Percentiles rank a stretch among this genome's conserved stretches.
Conservation (phyloP, 352 stramenopile genomes). For the Pythium scleroteichum region DNA sequence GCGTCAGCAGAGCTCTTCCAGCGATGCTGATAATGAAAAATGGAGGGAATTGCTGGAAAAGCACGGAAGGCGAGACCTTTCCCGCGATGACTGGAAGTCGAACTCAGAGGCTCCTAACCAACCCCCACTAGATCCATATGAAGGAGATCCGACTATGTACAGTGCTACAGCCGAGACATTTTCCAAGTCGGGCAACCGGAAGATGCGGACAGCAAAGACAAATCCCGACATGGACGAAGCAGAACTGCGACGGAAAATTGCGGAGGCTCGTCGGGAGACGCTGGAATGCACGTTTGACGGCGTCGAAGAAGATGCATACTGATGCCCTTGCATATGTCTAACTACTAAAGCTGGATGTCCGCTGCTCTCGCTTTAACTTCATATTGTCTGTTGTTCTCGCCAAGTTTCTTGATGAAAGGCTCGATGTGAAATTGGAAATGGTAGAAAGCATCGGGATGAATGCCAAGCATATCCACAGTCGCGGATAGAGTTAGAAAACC, state of each 20-base stretch:
- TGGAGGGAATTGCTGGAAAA: slow-evolving; percentile 18
- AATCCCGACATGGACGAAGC: slow-evolving; percentile 9
- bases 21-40: slow-evolving; percentile 1
- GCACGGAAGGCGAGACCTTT: neutral
- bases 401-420: slow-evolving; percentile 42
- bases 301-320: slow-evolving; percentile 22
- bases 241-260: slow-evolving; percentile 31
- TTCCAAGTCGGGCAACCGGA: slow-evolving; percentile 6
- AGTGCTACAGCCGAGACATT: slow-evolving; percentile 20
- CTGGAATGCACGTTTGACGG: slow-evolving; percentile 41
- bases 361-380: slow-evolving; percentile 37
- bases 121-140: slow-evolving; percentile 1
- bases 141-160: slow-evolving; percentile 21
- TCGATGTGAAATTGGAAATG: slow-evolving; percentile 52
- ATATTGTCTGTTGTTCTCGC: slow-evolving; percentile 52
- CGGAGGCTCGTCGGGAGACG: slow-evolving; percentile 32
- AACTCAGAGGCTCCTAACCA: too few relatives aligned
- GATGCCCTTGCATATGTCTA: too few relatives aligned
- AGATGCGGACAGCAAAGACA: neutral
- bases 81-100: neutral
- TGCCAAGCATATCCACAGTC: slow-evolving; percentile 47
- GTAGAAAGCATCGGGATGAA: slow-evolving; percentile 41
- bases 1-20: slow-evolving; percentile 1
- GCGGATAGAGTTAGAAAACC: slow-evolving; percentile 38
- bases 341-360: slow-evolving; percentile 3